Conservation (phyloP, 2,329 filamentous ascomycete genomes). For the Epichloe brachyelytri region DNA sequence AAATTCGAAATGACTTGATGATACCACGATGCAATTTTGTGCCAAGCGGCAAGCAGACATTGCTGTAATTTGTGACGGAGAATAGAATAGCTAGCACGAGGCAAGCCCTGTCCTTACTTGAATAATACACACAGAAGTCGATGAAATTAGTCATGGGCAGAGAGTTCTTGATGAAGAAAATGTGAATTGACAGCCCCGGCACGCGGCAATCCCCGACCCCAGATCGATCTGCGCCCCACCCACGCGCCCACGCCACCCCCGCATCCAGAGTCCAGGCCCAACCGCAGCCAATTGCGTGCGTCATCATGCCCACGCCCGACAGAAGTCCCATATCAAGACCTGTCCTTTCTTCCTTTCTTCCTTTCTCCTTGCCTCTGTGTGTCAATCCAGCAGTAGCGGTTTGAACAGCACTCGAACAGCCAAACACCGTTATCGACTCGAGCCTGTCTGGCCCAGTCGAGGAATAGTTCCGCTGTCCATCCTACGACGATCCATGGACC, state of each 20-base stretch:
- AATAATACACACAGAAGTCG: neutral
- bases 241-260: too few relatives aligned
- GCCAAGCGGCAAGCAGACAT: neutral
- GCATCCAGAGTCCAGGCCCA: neutral
- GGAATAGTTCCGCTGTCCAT: too few relatives aligned
- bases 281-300: neutral
- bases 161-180: too few relatives aligned
- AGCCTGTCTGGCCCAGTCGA: too few relatives aligned
- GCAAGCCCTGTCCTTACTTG: neutral
- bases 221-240: neutral
- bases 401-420: too few relatives aligned
- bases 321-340: too few relatives aligned
- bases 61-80: neutral
- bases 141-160: too few relatives aligned
- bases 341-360: neutral
- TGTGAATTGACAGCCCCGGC: too few relatives aligned
- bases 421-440: too few relatives aligned
- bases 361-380: too few relatives aligned
- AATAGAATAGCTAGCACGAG: neutral
- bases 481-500: too few relatives aligned
- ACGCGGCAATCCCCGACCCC: neutral
- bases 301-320: neutral
- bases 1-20: neutral
- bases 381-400: too few relatives aligned
- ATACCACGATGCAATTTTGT: neutral